phyloP scores from a whole-genome alignment of 805 yeast genomes.

The Candida arabinofermentans region DNA sequence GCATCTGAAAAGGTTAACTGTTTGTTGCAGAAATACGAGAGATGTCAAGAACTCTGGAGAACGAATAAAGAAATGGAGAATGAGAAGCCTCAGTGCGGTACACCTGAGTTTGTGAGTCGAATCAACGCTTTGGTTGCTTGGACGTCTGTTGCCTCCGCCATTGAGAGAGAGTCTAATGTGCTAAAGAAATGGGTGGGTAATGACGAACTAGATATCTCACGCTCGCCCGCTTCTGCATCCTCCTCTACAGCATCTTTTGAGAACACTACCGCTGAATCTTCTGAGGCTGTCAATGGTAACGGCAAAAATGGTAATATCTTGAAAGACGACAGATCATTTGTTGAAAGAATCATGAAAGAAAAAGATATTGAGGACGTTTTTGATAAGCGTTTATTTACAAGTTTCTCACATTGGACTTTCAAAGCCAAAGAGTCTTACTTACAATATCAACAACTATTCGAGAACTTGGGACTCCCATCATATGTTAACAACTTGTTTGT shows the following conservation, averaged over 20 bases:
- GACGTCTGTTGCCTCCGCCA: slow-evolving; percentile 69
- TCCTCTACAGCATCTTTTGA: not conserved
- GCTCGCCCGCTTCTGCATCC: slow-evolving; percentile 16
- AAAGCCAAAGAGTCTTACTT: slow-evolving; percentile 75
- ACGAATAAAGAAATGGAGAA: slow-evolving; percentile 70
- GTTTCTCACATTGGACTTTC: slow-evolving; percentile 75
- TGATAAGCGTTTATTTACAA: slow-evolving; percentile 59
- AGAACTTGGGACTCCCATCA: slow-evolving; percentile 68
- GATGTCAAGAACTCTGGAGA: slow-evolving; percentile 74
- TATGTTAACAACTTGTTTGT: slow-evolving; percentile 61
- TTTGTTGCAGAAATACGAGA: slow-evolving; percentile 57
- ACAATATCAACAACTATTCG: slow-evolving; percentile 56
- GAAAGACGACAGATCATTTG: slow-evolving; percentile 67
- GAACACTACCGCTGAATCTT: slow-evolving; percentile 3
- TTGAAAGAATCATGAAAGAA: slow-evolving; percentile 79
- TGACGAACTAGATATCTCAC: slow-evolving; percentile 64
- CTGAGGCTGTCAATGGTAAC: slow-evolving; percentile 9
- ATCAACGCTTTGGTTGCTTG: slow-evolving; percentile 81
- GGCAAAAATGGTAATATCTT: slow-evolving; percentile 33
- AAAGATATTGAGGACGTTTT: slow-evolving; percentile 72
- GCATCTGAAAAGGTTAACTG: slow-evolving; percentile 50
- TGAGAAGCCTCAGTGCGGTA: slow-evolving; percentile 69
- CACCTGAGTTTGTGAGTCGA: slow-evolving; percentile 58
- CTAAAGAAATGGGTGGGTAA: slow-evolving; percentile 82
- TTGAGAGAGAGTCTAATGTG: slow-evolving; percentile 55